A percentile compares a stretch with the other conserved stretches of the same genome.
phyloP scores from a whole-genome alignment of 257 asterid genomes.

The Solanum etuberosum region DNA sequence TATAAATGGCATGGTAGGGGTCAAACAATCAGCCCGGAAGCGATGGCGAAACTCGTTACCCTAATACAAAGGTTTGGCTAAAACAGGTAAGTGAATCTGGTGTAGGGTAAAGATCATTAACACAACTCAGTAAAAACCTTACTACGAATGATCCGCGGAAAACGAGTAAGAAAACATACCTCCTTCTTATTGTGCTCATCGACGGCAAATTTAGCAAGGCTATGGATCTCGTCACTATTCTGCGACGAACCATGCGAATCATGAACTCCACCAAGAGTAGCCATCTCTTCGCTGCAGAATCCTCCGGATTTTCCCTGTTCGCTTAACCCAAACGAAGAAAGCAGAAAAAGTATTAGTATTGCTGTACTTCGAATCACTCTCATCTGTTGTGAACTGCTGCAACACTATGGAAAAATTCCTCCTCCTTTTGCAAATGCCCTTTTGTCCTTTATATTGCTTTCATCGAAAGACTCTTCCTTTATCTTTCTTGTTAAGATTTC shows the following conservation, averaged over 20 bases:
- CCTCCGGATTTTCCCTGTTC: slow-evolving; percentile 10
- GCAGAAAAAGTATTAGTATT: neutral
- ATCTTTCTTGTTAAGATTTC: neutral
- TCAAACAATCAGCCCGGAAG: neutral
- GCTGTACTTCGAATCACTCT: neutral
- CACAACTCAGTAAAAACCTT: neutral
- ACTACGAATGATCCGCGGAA: neutral
- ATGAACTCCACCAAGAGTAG: slow-evolving; percentile 49
- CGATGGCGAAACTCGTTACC: neutral
- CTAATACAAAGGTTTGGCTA: neutral
- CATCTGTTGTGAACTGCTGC: neutral
- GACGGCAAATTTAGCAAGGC: slow-evolving; percentile 67
- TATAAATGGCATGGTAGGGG: no score
- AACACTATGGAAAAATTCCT: neutral
- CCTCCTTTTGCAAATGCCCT: neutral
- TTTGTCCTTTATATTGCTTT: neutral
- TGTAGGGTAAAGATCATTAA: neutral
- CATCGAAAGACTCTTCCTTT: neutral
- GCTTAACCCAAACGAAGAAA: neutral
- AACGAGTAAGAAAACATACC: slow-evolving; percentile 4
- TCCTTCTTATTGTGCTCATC: slow-evolving; percentile 61
- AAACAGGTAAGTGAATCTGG: neutral
- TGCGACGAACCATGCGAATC: slow-evolving; percentile 25
- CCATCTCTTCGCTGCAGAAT: slow-evolving; percentile 36
- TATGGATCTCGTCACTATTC: slow-evolving; percentile 26